Conservation (phyloP, 352 stramenopile genomes). For the Globisporangium canariense region DNA sequence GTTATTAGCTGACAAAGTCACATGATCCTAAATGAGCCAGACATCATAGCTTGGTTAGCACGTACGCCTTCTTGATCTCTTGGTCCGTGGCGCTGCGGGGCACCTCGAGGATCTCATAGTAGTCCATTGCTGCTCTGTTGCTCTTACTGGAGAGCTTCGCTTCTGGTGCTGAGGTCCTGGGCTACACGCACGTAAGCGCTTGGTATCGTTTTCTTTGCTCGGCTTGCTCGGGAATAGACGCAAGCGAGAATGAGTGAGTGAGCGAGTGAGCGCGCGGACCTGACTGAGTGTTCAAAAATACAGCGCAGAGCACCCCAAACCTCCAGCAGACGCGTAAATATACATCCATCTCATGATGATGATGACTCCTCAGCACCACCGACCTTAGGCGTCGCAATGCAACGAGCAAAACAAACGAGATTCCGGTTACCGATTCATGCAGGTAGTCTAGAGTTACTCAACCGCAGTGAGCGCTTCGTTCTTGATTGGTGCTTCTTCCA, state of each 20-base stretch:
- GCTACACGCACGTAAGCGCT: background rate
- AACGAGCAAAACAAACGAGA: background rate
- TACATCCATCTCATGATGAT: background rate
- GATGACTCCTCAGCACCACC: background rate
- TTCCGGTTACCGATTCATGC: background rate
- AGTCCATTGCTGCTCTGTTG: slow-evolving; percentile 54
- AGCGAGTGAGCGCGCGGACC: background rate
- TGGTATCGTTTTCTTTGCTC: background rate
- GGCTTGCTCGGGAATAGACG: background rate
- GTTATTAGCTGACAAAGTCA: background rate
- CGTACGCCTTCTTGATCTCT: slow-evolving; percentile 93
- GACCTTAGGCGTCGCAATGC: background rate
- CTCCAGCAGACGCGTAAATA: background rate
- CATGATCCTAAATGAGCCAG: background rate
- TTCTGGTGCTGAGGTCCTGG: background rate
- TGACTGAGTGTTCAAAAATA: background rate
- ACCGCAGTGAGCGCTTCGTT: slow-evolving; percentile 8
- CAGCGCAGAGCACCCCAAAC: too few relatives aligned
- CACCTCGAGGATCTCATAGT: slow-evolving; percentile 91
- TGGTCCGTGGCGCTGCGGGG: slow-evolving; percentile 66
- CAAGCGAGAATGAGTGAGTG: background rate
- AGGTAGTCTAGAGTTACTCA: slow-evolving; percentile 6
- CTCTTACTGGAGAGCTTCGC: background rate
- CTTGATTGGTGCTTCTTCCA: background rate
- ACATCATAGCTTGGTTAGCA: background rate